Base-by-base conservation (phyloP, 108 stramenopile species). In the Fistulifera pelliculosa region DNA sequence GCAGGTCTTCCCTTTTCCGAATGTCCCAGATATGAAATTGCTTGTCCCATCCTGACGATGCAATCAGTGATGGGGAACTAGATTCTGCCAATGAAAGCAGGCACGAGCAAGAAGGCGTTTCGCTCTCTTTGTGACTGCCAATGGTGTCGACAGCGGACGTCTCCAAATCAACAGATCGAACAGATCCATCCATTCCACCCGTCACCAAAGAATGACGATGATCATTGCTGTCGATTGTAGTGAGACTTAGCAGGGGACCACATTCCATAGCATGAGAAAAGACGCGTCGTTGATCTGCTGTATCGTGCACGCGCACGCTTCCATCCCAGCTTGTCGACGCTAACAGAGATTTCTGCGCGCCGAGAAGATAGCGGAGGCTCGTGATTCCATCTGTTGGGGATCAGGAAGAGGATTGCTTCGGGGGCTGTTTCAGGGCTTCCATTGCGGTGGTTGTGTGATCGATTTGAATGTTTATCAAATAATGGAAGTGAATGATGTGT, bases 301-400 rank as follows among this genome's bases (percentile, higher is more conserved):
- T 74, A 47, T 87, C 81, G 61, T 87, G 79, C 24, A 87, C 26
- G 15, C 81, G 76, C 11, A 87, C 31, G 0, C 74, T 54, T 24
- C 90, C 90, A 62, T 92, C 90, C 85, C 85, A 92, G 48, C 74
- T 72, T 25, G 84, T 76, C 14, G 75, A 76, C 1, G 81, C 85
- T 16, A 90, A 56, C 12, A 64, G 64, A 41, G 39, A 54, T 21
- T 19, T 21, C 40, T 14, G 39, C 38, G 52, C 45, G 41, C 26
- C 27, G 21, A 60, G 52, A 7, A 81, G 25, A 52, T 72, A 79
- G 19, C 49, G 27, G 22, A 93, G 75, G 49, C 77, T 71, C 14
- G 87, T 75, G 15, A 93, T 77, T 0, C 86, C 91, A 68, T 93
- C 91, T 45, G 81, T 60, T 19, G 48, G 48, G 47, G 27, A 38